Evolutionary conservation across 176 grass and related monocot species (phyloP), one percentile per base, ranked within the genome.

Genomic region (Oryza meridionalis): DNA sequence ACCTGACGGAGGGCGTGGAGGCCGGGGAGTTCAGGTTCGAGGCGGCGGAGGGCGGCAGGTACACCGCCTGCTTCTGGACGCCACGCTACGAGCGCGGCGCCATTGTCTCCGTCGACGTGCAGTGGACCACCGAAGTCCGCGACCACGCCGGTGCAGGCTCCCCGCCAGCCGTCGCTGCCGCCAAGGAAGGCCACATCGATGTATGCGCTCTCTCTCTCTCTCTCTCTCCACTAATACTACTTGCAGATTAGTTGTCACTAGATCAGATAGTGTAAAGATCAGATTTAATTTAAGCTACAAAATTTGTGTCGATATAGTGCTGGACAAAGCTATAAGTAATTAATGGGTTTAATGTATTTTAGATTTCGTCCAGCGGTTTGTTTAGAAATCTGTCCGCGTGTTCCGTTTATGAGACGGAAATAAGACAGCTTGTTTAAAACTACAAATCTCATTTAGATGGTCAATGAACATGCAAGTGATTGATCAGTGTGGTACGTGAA

Each of bases 61-160:
- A 93, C 55, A 70, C 85, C 4, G 81, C 78, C 61, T 93, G 88
- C 77, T 90, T 85, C 84, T 93, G 85, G 88, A 78, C 85, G 1
- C 85, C 85, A 7, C 65, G 73, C 32, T 93, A 88, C 77, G 51
- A 88, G 49, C 69, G 87, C 32, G 21, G 65, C 1, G 77, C 81
- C 66, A 61, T 78, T 29, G 67, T 90, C 33, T 79, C 91, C 14
- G 77, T 93, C 44, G 77, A 93, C 32, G 68, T 80, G 76, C 88
- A 93, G 46, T 93, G 91, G 91, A 73, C 22, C 44, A 64, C 83
- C 9, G 81, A 85, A 58, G 44, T 82, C 19, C 61, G 67, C 15
- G 59, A 65, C 10, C 59, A 46, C 69, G 69, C 37, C 21, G 85
- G 73, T 58, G 69, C 16, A 19, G 50, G 74, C 9, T 33, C 55